A percentile compares a stretch with the other conserved stretches of the same genome.
Evolutionary conservation across 768 basidiomycete genomes (phyloP).

Genomic region (Fibroporia radiculosa): DNA sequence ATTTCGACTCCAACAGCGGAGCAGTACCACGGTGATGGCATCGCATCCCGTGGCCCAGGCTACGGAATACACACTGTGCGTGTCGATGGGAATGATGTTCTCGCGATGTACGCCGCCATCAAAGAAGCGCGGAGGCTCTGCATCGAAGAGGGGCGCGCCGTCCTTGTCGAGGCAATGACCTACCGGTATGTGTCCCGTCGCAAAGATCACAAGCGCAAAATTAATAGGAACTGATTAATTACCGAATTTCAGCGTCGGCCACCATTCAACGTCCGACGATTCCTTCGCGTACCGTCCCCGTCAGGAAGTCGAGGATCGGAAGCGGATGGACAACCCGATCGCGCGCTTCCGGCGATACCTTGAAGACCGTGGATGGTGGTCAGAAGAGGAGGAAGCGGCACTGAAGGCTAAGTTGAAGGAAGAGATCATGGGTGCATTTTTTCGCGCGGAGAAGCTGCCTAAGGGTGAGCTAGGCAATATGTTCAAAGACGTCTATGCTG

Average conservation of each 20-base stretch:
- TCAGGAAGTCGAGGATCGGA: slow-evolving; percentile 87
- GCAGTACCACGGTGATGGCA: slow-evolving; percentile 90
- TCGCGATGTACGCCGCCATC: slow-evolving; percentile 74
- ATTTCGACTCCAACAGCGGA: slow-evolving; percentile 89
- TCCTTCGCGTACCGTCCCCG: slow-evolving; percentile 89
- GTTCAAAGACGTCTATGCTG: slow-evolving; percentile 85
- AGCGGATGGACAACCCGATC: slow-evolving; percentile 86
- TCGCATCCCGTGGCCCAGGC: slow-evolving; percentile 84
- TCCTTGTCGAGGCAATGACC: slow-evolving; percentile 85
- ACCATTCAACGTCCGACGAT: slow-evolving; percentile 93
- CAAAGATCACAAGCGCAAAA: too few species aligned
- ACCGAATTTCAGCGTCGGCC: slow-evolving; percentile 56
- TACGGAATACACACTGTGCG: slow-evolving; percentile 89
- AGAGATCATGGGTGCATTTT: slow-evolving; percentile 74
- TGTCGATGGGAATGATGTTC: slow-evolving; percentile 89
- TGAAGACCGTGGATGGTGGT: slow-evolving; percentile 84
- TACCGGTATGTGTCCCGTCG: slow-evolving; percentile 49
- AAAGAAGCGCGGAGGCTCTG: slow-evolving; percentile 65
- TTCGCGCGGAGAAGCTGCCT: slow-evolving; percentile 62
- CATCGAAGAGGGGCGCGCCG: slow-evolving; percentile 72
- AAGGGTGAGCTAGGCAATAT: slow-evolving; percentile 68
- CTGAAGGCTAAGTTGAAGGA: slow-evolving; percentile 60
- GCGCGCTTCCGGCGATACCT: slow-evolving; percentile 79
- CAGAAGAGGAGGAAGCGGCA: slow-evolving; percentile 61
- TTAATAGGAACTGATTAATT: neutral